Evolutionary conservation across 108 stramenopile genomes (phyloP).

Genomic region (Discostella pseudostelligera): DNA sequence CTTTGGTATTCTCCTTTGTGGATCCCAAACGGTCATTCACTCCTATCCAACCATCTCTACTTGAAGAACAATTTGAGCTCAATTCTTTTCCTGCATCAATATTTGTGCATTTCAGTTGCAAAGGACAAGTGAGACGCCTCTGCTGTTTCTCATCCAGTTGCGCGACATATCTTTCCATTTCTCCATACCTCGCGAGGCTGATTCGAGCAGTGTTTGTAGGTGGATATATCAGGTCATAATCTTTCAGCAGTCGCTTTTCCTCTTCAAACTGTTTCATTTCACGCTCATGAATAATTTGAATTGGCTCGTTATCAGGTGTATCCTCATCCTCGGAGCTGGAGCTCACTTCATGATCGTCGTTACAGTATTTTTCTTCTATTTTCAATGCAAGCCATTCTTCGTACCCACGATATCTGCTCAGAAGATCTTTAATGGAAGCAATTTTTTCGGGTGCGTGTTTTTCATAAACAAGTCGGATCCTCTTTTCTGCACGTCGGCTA

Average conservation of each 20-base stretch:
- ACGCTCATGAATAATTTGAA: background rate
- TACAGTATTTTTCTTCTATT: constrained; percentile 50
- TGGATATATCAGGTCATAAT: constrained; percentile 56
- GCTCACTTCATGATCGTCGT: constrained; percentile 15
- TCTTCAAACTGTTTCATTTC: constrained; percentile 18
- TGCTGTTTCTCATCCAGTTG: constrained; percentile 42
- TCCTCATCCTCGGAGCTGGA: constrained; percentile 13
- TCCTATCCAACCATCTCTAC: constrained; percentile 41
- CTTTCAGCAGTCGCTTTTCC: constrained; percentile 39
- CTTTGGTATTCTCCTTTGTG: constrained; percentile 22
- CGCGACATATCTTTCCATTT: constrained; percentile 39
- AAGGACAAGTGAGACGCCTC: constrained; percentile 33
- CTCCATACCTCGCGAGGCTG: constrained; percentile 36
- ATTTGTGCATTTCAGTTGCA: constrained; percentile 28
- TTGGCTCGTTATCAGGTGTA: constrained; percentile 10
- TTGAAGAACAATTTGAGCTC: constrained; percentile 6
- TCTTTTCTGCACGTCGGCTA: constrained; percentile 35
- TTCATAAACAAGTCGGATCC: constrained; percentile 43
- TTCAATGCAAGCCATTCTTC: constrained; percentile 59
- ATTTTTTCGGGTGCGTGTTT: constrained; percentile 62
- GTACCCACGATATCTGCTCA: constrained; percentile 57
- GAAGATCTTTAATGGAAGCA: constrained; percentile 39
- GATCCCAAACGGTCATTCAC: constrained; percentile 34
- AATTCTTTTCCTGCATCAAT: constrained; percentile 17
- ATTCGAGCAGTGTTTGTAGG: constrained; percentile 25